These are phyloP conservation scores for Colletotrichum tabaci DNA, from an alignment of 2,329 filamentous ascomycete species.

Conservation along the genomic window DNA sequence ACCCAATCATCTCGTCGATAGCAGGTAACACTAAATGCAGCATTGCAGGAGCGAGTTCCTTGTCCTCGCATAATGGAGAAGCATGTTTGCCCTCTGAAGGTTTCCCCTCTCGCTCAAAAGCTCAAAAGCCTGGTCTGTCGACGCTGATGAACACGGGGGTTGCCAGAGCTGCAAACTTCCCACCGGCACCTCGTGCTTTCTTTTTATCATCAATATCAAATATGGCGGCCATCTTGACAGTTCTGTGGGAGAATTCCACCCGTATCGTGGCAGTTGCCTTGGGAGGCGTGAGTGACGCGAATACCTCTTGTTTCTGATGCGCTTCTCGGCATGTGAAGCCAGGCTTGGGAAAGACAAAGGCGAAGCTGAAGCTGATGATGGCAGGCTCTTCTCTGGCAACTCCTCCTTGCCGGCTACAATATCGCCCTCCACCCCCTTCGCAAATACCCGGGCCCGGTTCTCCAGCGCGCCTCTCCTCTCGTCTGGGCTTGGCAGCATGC, in stretches of 20 bases:
- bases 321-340: too few relatives aligned
- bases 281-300: not conserved
- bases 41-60: not conserved
- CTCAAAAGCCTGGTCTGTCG: not conserved
- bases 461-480: conserved; percentile 27
- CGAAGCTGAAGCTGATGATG: not conserved
- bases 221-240: not conserved
- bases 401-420: conserved; percentile 47
- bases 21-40: not conserved
- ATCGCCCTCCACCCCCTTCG: conserved; percentile 53
- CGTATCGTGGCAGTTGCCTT: conserved; percentile 16
- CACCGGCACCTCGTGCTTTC: not conserved
- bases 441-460: conserved; percentile 49
- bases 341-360: too few relatives aligned
- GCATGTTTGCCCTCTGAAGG: not conserved
- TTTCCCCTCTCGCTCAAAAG: not conserved
- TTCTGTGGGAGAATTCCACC: not conserved
- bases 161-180: too few relatives aligned
- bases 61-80: not conserved
- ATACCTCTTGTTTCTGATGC: not conserved
- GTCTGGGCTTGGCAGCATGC: conserved; percentile 23
- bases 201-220: not conserved
- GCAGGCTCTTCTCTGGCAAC: conserved; percentile 28
- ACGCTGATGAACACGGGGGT: not conserved
- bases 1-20: not conserved